phyloP scores from a whole-genome alignment of 805 yeast species.

The Ogataea ganodermae region DNA sequence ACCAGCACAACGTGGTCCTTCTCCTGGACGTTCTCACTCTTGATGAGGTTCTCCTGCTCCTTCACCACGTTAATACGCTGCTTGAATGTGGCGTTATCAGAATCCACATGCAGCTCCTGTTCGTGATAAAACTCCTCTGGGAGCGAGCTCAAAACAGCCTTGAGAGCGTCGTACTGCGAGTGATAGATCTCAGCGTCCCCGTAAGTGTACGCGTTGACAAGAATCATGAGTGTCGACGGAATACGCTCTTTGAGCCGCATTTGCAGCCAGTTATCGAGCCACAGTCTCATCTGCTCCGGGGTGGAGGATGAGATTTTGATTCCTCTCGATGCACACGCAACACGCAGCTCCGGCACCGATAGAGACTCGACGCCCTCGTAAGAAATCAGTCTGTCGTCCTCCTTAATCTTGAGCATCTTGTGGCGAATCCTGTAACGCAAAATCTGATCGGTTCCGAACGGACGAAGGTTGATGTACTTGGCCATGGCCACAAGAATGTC shows the following conservation, averaged over 20 bases:
- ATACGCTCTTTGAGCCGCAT: conserved; percentile 82
- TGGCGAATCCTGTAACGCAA: conserved; percentile 91
- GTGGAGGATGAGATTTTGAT: conserved; percentile 77
- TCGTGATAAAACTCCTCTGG: conserved; percentile 97
- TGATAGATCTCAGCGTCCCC: conserved; percentile 63
- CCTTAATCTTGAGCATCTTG: conserved; percentile 80
- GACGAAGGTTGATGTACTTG: conserved; percentile 83
- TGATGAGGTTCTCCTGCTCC: conserved; percentile 80
- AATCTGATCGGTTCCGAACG: conserved; percentile 89
- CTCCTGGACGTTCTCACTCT: conserved; percentile 88
- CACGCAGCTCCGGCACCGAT: conserved; percentile 78
- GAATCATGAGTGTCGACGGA: conserved; percentile 83
- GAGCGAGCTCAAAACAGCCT: conserved; percentile 83
- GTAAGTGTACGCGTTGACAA: conserved; percentile 86
- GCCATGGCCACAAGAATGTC: conserved; percentile 92
- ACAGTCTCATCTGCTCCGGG: conserved; percentile 74
- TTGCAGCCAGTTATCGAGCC: conserved; percentile 82
- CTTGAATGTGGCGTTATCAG: conserved; percentile 63
- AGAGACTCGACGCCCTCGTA: conserved; percentile 89
- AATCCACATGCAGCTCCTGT: conserved; percentile 83
- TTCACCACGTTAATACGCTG: conserved; percentile 71
- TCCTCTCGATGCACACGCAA: conserved; percentile 93
- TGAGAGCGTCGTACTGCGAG: conserved; percentile 73
- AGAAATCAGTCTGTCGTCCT: conserved; percentile 86
- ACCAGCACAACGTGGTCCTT: conserved; percentile 58